Conservation (phyloP, 1,284 basidiomycete genomes). For the Cryptococcus deneoformans region DNA sequence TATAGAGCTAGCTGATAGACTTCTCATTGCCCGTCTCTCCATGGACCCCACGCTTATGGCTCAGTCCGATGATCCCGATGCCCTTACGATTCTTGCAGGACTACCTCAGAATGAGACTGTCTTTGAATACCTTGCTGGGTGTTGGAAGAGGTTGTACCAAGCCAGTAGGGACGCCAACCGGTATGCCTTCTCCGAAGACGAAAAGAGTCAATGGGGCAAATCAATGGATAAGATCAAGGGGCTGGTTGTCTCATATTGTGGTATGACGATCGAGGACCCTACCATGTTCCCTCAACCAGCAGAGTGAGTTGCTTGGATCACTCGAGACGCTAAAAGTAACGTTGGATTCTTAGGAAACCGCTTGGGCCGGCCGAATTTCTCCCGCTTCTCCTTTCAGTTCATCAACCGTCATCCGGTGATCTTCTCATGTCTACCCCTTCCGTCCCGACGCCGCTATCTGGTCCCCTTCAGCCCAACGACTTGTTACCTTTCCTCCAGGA, state of each 20-base stretch:
- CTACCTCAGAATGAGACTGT: slow-evolving; percentile 74
- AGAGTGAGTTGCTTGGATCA: slow-evolving; percentile 54
- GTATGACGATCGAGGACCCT: slow-evolving; percentile 85
- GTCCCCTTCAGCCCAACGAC: slow-evolving; percentile 44
- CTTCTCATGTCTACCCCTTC: slow-evolving; percentile 54
- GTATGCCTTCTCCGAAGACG: slow-evolving; percentile 61
- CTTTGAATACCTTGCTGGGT: slow-evolving; percentile 86
- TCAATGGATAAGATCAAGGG: slow-evolving; percentile 70
- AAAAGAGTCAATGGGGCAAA: slow-evolving; percentile 60
- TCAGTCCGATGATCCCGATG: slow-evolving; percentile 68
- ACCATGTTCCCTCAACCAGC: slow-evolving; percentile 85
- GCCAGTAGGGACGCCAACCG: slow-evolving; percentile 61
- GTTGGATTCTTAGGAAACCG: slow-evolving; percentile 54
- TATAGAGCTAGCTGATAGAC: slow-evolving; percentile 50
- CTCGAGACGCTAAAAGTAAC: background rate
- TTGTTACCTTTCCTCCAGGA: slow-evolving; percentile 53
- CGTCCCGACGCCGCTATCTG: background rate
- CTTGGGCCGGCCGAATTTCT: slow-evolving; percentile 75
- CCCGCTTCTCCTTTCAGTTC: slow-evolving; percentile 63
- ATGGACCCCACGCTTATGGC: slow-evolving; percentile 70
- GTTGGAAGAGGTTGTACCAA: slow-evolving; percentile 79
- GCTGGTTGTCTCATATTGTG: slow-evolving; percentile 84
- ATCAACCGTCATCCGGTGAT: slow-evolving; percentile 49
- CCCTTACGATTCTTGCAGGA: slow-evolving; percentile 70
- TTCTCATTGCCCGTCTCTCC: slow-evolving; percentile 84